Conservation (phyloP, 371 early-diverging fungal species). For the Lichtheimia ornata region DNA sequence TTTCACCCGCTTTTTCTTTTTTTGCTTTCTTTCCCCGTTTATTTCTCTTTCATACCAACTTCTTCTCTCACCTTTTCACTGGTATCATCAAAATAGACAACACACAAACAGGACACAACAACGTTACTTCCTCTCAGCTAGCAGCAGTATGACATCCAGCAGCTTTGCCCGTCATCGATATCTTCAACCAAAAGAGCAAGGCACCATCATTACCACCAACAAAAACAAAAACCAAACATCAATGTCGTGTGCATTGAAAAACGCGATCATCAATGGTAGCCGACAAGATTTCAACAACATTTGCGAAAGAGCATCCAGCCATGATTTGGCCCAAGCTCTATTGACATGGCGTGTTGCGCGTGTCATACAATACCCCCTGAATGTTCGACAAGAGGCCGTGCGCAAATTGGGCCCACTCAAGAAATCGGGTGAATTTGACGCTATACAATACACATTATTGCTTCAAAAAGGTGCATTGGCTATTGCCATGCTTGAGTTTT, state of each 20-base stretch:
- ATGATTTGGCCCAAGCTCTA: slow-evolving; percentile 25
- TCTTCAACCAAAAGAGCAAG: no score
- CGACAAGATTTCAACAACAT: slow-evolving; percentile 27
- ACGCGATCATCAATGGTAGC: slow-evolving; percentile 24
- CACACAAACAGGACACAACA: neutral
- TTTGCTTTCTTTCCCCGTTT: slow-evolving; percentile 7
- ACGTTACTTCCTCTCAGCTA: slow-evolving; percentile 7
- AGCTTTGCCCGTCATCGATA: slow-evolving; percentile 12
- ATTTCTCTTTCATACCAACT: slow-evolving; percentile 9
- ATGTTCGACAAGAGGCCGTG: slow-evolving; percentile 19
- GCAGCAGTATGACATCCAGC: slow-evolving; percentile 15
- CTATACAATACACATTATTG: slow-evolving; percentile 19
- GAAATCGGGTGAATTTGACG: slow-evolving; percentile 15
- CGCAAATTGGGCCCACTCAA: slow-evolving; percentile 20
- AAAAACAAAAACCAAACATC: slow-evolving; percentile 26
- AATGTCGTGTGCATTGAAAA: slow-evolving; percentile 30
- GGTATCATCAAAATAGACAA: neutral
- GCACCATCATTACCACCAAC: slow-evolving; percentile 16
- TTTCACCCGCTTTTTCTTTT: slow-evolving; percentile 4
- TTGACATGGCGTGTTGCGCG: slow-evolving; percentile 29
- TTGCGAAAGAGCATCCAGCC: slow-evolving; percentile 8
- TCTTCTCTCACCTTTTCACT: neutral
- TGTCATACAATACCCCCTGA: slow-evolving; percentile 21
- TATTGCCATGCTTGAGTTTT: neutral
- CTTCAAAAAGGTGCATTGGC: neutral